Percentiles rank a stretch among this genome's conserved stretches.
Evolutionary conservation across 2,329 filamentous ascomycete species (phyloP).

Genomic region (Coniochaeta ligniaria): DNA sequence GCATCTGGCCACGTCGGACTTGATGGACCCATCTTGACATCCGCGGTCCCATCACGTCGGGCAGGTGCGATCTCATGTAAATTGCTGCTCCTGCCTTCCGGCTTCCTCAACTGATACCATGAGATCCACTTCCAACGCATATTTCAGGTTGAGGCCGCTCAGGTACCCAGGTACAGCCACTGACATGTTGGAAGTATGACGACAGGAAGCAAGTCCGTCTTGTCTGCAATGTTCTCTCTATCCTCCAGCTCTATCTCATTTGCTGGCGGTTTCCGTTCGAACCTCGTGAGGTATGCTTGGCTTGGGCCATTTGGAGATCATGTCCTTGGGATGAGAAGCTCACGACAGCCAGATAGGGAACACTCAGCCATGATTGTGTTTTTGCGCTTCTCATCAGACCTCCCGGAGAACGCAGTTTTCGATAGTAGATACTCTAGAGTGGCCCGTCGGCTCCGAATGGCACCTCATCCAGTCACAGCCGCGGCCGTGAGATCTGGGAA

Average conservation of each 20-base stretch:
- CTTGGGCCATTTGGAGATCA: neutral
- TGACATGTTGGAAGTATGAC: no score
- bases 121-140: neutral
- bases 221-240: neutral
- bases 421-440: neutral
- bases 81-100: conserved; percentile 1
- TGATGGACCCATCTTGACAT: neutral
- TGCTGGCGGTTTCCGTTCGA: no score
- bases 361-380: neutral
- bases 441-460: neutral
- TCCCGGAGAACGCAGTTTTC: neutral
- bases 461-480: neutral
- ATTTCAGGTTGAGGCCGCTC: neutral
- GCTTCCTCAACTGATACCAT: neutral
- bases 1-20: neutral
- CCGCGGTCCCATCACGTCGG: neutral
- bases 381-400: neutral
- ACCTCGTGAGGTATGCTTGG: no score
- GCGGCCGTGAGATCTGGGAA: neutral
- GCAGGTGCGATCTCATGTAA: conserved; percentile 4
- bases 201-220: neutral
- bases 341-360: neutral
- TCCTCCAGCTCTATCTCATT: no score
- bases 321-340: neutral
- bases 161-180: neutral